These are phyloP conservation scores for Sporisorium reilianum DNA, from an alignment of 1,284 basidiomycete genomes.

Conservation along the genomic window DNA sequence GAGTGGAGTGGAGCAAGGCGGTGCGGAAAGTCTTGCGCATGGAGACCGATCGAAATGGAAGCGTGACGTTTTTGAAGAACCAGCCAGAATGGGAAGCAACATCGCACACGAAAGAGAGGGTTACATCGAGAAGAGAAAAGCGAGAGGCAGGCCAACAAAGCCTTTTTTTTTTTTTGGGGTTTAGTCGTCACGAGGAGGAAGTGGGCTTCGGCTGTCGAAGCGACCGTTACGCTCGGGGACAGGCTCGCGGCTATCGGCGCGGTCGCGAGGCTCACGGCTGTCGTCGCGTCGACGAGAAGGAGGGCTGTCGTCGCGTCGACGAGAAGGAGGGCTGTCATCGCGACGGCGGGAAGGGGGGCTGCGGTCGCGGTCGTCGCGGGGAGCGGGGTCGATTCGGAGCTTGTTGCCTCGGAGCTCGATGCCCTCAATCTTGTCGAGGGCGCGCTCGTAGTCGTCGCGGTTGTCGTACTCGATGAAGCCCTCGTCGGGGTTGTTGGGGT, in stretches of 20 bases:
- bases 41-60: constrained; percentile 7
- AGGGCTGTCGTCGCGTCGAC: constrained; percentile 36
- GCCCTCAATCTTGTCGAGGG: constrained; percentile 67
- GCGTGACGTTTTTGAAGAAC: constrained; percentile 18
- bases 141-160: background rate
- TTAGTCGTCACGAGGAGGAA: constrained; percentile 49
- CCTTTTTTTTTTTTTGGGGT: background rate
- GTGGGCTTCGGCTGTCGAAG: constrained; percentile 58
- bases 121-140: constrained; percentile 17
- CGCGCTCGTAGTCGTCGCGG: constrained; percentile 66
- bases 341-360: constrained; percentile 53
- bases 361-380: constrained; percentile 56
- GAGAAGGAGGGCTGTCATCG: constrained; percentile 49
- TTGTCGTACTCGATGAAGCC: constrained; percentile 68
- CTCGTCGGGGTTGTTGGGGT: constrained; percentile 63
- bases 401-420: constrained; percentile 65
- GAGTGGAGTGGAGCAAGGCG: constrained; percentile 1
- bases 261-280: constrained; percentile 48
- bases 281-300: constrained; percentile 36
- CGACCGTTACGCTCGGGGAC: constrained; percentile 46
- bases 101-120: constrained; percentile 18
- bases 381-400: constrained; percentile 65
- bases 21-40: constrained; percentile 6
- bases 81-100: constrained; percentile 12
- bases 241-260: constrained; percentile 38